Evolutionary conservation across 1,284 basidiomycete species (phyloP), one percentile per base, ranked within the genome.

Genomic region (Neonothopanus nambi): DNA sequence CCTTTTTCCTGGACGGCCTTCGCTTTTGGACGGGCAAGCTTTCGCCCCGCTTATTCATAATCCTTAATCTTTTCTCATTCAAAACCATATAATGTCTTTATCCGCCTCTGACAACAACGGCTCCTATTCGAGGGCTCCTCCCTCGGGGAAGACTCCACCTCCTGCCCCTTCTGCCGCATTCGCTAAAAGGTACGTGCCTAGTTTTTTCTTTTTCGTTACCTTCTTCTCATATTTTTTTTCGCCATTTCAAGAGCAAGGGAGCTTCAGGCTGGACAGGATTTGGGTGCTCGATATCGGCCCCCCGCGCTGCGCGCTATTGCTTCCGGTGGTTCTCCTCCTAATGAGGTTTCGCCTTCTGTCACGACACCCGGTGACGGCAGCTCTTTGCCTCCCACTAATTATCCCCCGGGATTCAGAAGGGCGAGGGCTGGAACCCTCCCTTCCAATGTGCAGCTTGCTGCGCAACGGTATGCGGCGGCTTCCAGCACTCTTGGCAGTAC

Each of bases 391-490:
- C 82, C 86, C 57, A 78, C 84, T 67, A 87, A 83, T 73, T 89
- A 82, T 67, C 87, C 88, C 55, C 78, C 87, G 57, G 86, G 86
- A 59, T 91, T 90, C 67, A 85, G 87, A 76, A 86, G 89, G 78
- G 89, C 89, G 65, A 89, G 90, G 84, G 89, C 89, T 63, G 89
- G 89, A 60, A 92, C 89, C 79, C 81, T 92, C 66, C 89, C 89
- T 74, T 91, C 90, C 64, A 91, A 92, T 68, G 87, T 92, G 52
- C 88, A 90, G 67, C 85, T 92, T 61, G 89, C 89, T 54, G 89
- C 90, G 46, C 89, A 92, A 69, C 84, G 86, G 58, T 90, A 84
- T 67, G 88, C 87, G 35, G 86, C 85, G 21, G 79, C 85, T 48
- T 82, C 84, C 46, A 82, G 68, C 70, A 79, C 76, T 37, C 68